phyloP scores from a whole-genome alignment of 768 basidiomycete species.

The Lyophyllum atratum region DNA sequence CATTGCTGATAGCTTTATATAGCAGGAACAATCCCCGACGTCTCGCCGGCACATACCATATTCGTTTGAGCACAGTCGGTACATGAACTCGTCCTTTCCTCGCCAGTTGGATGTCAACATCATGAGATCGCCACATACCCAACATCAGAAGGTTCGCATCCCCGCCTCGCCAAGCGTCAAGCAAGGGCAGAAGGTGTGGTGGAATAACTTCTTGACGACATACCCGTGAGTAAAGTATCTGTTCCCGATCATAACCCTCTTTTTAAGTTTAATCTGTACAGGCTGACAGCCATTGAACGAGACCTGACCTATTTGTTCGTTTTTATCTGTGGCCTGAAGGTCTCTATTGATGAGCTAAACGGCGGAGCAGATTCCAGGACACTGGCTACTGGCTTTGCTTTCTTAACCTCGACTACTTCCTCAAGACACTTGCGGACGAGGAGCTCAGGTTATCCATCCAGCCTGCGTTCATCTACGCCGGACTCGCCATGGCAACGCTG shows the following conservation, averaged over 20 bases:
- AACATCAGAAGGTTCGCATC: slow-evolving; percentile 33
- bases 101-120: slow-evolving; percentile 40
- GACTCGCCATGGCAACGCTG: slow-evolving; percentile 68
- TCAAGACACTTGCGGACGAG: slow-evolving; percentile 51
- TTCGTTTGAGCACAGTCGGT: slow-evolving; percentile 37
- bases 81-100: slow-evolving; percentile 37
- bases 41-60: slow-evolving; percentile 33
- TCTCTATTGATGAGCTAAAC: background rate
- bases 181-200: slow-evolving; percentile 41
- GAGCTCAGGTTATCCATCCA: slow-evolving; percentile 60
- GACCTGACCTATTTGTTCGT: slow-evolving; percentile 57
- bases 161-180: slow-evolving; percentile 35
- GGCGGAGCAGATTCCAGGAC: slow-evolving; percentile 54
- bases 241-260: background rate
- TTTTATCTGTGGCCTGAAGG: background rate
- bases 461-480: slow-evolving; percentile 69
- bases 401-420: slow-evolving; percentile 58
- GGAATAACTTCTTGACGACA: slow-evolving; percentile 39
- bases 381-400: slow-evolving; percentile 71
- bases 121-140: slow-evolving; percentile 32
- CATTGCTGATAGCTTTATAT: slow-evolving; percentile 10
- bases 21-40: slow-evolving; percentile 32
- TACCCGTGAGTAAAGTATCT: slow-evolving; percentile 33
- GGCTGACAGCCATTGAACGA: slow-evolving; percentile 47
- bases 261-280: slow-evolving; percentile 23